Evolutionary conservation across 2,329 filamentous ascomycete genomes (phyloP).

Genomic region (Knoxdaviesia proteae): DNA sequence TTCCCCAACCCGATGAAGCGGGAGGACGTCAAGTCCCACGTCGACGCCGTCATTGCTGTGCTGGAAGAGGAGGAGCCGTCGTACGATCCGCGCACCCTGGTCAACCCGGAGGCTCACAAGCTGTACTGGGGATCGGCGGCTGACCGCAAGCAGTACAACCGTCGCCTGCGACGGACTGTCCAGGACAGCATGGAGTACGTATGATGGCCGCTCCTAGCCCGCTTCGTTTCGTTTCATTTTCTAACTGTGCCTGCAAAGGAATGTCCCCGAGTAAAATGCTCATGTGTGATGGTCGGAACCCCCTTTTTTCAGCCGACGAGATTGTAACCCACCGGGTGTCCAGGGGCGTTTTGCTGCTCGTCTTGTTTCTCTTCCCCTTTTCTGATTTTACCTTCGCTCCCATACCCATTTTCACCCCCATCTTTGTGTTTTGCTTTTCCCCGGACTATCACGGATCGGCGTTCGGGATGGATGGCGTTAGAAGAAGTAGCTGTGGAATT

Average conservation of each 20-base stretch:
- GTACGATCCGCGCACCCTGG: conserved; percentile 75
- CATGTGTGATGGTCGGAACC: no score
- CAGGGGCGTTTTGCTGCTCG: not conserved
- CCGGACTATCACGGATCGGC: no score
- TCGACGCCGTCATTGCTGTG: conserved; percentile 60
- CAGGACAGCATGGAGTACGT: conserved; percentile 44
- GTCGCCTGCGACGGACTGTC: conserved; percentile 59
- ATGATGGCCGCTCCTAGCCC: not conserved
- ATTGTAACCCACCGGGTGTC: not conserved
- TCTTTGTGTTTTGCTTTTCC: no score
- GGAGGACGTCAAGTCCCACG: conserved; percentile 65
- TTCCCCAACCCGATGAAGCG: conserved; percentile 34
- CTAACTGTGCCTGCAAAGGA: conserved; percentile 8
- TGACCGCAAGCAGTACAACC: conserved; percentile 68
- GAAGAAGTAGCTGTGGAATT: no score
- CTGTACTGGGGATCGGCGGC: conserved; percentile 65
- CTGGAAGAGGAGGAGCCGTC: conserved; percentile 77
- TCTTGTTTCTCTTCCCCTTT: not conserved
- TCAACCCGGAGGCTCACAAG: conserved; percentile 69
- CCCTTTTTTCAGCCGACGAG: no score
- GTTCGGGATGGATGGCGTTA: no score
- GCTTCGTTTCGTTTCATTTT: not conserved
- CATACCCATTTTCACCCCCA: no score
- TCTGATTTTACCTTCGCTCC: not conserved
- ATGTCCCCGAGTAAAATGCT: conserved; percentile 12